Evolutionary conservation across 345 rosid genomes (phyloP).

Genomic region (Pugionium dolabratum): DNA sequence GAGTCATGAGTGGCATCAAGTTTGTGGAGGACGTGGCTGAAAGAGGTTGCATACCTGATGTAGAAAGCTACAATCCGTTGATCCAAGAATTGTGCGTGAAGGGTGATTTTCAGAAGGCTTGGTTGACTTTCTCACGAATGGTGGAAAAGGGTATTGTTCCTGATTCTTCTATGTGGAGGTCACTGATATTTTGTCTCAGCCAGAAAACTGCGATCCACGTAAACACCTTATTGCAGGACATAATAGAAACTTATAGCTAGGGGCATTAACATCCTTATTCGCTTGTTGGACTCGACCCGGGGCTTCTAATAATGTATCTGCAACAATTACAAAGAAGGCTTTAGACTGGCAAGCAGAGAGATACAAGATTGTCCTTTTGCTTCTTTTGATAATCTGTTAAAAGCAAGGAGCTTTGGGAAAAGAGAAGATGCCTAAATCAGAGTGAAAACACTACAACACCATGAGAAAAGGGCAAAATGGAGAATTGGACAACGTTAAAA

Average conservation of each 20-base stretch:
- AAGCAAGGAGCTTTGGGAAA: neutral
- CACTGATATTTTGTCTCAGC: constrained; percentile 51
- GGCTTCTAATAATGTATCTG: neutral
- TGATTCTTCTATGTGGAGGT: constrained; percentile 55
- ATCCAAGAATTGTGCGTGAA: constrained; percentile 50
- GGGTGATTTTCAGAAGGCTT: constrained; percentile 50
- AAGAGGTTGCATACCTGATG: constrained; percentile 56
- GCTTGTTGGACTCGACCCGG: neutral
- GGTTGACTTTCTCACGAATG: constrained; percentile 53
- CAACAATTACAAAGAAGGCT: constrained; percentile 10
- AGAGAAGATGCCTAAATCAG: neutral
- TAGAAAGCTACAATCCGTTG: constrained; percentile 49
- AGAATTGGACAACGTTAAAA: constrained; percentile 23
- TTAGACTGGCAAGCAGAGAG: neutral
- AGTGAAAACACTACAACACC: neutral
- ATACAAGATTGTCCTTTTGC: constrained; percentile 3
- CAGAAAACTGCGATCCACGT: constrained; percentile 38
- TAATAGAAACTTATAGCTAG: constrained; percentile 26
- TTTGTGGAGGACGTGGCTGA: constrained; percentile 63
- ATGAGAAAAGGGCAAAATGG: constrained; percentile 38
- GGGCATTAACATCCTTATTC: neutral
- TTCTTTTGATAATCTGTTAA: constrained; percentile 1
- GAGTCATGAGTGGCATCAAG: constrained; percentile 53
- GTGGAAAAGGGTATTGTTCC: constrained; percentile 58
- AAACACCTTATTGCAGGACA: constrained; percentile 35